A percentile compares a stretch with the other conserved stretches of the same genome.
phyloP scores from a whole-genome alignment of 805 yeast species.

The Ogataea degrootiae region DNA sequence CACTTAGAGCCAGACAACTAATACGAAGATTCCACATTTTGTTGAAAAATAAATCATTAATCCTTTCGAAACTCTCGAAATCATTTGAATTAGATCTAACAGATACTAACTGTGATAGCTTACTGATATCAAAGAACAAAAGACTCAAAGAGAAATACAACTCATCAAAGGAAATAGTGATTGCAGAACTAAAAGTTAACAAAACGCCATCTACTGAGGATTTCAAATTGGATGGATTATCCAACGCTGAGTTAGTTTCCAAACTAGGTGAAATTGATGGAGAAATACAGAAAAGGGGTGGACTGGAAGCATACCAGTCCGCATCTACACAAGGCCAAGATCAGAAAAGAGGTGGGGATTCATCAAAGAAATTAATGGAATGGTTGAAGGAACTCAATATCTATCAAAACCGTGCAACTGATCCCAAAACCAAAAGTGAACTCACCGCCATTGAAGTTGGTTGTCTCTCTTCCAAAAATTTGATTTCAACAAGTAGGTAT shows the following conservation, averaged over 20 bases:
- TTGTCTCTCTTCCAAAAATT: constrained; percentile 62
- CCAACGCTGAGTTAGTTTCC: constrained; percentile 13
- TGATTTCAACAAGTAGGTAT: constrained; percentile 53
- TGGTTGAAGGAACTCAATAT: constrained; percentile 49
- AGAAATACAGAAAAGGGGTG: constrained; percentile 66
- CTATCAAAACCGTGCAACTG: not conserved
- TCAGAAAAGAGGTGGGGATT: constrained; percentile 79
- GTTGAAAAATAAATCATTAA: constrained; percentile 46
- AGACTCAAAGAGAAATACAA: constrained; percentile 7
- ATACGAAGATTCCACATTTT: constrained; percentile 76
- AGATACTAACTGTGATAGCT: constrained; percentile 10
- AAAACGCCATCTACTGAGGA: constrained; percentile 16
- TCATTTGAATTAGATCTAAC: constrained; percentile 2
- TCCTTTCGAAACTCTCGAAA: constrained; percentile 25
- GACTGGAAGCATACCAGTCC: constrained; percentile 70
- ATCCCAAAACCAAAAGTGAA: constrained; percentile 1
- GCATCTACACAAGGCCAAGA: constrained; percentile 88
- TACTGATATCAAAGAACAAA: constrained; percentile 6
- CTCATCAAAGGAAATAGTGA: constrained; percentile 2
- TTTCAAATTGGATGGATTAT: constrained; percentile 9
- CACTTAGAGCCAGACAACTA: constrained; percentile 64
- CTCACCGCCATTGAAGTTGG: constrained; percentile 75
- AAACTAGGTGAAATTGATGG: constrained; percentile 52
- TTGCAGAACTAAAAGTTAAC: constrained; percentile 20
- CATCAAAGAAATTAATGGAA: constrained; percentile 72